Base-by-base conservation (phyloP, 768 basidiomycete genomes). In the Mycena epipterygia region DNA sequence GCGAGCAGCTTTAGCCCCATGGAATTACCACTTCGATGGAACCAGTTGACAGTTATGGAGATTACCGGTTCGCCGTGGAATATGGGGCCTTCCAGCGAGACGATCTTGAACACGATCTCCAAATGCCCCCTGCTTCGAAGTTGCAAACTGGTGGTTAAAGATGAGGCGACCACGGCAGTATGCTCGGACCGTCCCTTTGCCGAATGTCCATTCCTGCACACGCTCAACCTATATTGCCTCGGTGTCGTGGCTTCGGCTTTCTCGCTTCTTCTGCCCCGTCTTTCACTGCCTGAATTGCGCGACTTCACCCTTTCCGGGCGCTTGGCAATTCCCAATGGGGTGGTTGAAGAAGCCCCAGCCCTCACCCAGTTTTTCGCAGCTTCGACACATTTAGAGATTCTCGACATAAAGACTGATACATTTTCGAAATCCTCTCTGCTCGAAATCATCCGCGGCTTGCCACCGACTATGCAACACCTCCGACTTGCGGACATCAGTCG, bases 11-110 rank as follows among this genome's bases (percentile, higher is more conserved):
- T 33, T 21, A 12, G 25, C 25, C 37, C 39, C 5, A 12, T 23
- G 8, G 44, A 57, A 16, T 23, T 67, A 2, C 57, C 48, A 13
- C 17, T 67, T 25, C 37, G 23, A 9, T 67, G 66, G 66, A 27
- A 7, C 3, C 21, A 42, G 3, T 41, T 67, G 11, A 52, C 48
- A 5, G 13, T 23, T 60, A 12, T n/a, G 30, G 0, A 23, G 16
- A 21, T 35, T 39, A 16, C 17, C 13, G 17, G 3, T 13, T 49
- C 23, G 6, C 37, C 17, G 9, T 8, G 17, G n/a, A 35, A n/a
- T 19, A 21, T 17, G 23, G n/a, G n/a, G n/a, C n/a, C n/a, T n/a
- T n/a, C n/a, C 29, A 29, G 46, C 23, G 14, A 39, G 5, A 21
- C 2, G 27, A n/a, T 23, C 9, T 13, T 51, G n/a, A 13, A 27